phyloP scores from a whole-genome alignment of 225 moss, liverwort and hornwort genomes.

The Asterella californica region DNA sequence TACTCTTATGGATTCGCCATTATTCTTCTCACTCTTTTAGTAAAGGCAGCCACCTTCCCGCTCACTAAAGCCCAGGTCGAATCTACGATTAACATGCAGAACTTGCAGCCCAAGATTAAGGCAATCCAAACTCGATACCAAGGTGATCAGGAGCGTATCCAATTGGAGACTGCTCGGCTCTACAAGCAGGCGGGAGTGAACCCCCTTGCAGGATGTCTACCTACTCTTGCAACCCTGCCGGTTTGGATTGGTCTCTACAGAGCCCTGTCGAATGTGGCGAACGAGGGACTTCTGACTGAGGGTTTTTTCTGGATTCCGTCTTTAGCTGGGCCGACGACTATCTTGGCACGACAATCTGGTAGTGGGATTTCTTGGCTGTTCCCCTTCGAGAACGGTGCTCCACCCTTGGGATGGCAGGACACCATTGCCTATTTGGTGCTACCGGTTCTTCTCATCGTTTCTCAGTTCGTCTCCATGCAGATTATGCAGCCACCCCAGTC shows the following conservation, averaged over 20 bases:
- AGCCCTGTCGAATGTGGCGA: slow-evolving; percentile 95
- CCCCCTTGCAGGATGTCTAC: slow-evolving; percentile 96
- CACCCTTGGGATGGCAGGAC: slow-evolving; percentile 89
- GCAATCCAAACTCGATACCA: slow-evolving; percentile 81
- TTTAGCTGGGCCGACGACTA: slow-evolving; percentile 84
- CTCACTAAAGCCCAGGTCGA: slow-evolving; percentile 95
- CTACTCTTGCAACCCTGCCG: slow-evolving; percentile 90
- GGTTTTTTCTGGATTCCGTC: slow-evolving; percentile 99
- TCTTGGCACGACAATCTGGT: slow-evolving; percentile 71
- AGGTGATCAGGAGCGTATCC: slow-evolving; percentile 95
- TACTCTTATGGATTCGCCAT: slow-evolving; percentile 98
- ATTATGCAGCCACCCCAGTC: slow-evolving; percentile 95
- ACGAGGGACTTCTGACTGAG: slow-evolving; percentile 94
- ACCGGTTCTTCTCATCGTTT: slow-evolving; percentile 73
- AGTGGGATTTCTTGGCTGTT: slow-evolving; percentile 82
- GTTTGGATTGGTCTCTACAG: slow-evolving; percentile 98
- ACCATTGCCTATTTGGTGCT: slow-evolving; percentile 73
- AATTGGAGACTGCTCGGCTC: slow-evolving; percentile 89
- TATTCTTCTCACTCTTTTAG: slow-evolving; percentile 83
- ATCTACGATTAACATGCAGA: slow-evolving; percentile 96
- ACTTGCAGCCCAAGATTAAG: slow-evolving; percentile 90
- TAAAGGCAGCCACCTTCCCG: slow-evolving; percentile 91
- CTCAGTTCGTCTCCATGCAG: slow-evolving; percentile 97
- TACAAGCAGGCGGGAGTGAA: slow-evolving; percentile 99
- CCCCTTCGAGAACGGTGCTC: slow-evolving; percentile 78